Evolutionary conservation across 164 flowering plant species (phyloP), one percentile per base, ranked within the genome.

Genomic region (Tetracentron sinense): DNA sequence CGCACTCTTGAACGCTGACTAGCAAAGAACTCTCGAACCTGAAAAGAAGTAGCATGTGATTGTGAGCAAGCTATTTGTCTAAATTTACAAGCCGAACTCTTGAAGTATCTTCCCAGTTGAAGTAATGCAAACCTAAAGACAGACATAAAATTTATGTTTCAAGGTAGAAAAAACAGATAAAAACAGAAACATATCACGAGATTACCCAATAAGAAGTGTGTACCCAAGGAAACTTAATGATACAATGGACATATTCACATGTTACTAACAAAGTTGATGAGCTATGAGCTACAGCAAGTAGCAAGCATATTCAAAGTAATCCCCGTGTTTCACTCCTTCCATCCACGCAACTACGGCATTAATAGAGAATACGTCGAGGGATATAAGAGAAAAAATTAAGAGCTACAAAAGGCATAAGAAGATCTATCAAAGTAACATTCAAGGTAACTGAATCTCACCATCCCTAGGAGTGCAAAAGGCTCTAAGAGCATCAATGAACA

Each of bases 11-110:
- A 56, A 25, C 90, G 86, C 70, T 92, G 99, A 76, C 83, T 75
- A 44, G 78, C 70, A 77, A 95, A 95, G 72, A 82, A 95, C 14
- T 95, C 97, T 35, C 88, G 83, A 71, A 90, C 96, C 99, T 95
- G 68, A 31, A 65, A 46, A 48, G 7, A 14, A 60, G 48, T 33
- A n/a, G 50, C 55, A 3, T 17, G 26, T 25, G 14, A 58, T 14
- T 17, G 49, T 58, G 3, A 58, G 56, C 30, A 65, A 53, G 26
- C 20, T 29, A 3, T 6, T 60, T 12, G 28, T 60, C 4, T 4
- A 28, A 27, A 10, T n/a, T 60, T 5, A n/a, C n/a, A n/a, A n/a
- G n/a, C n/a, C 12, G 5, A 58, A 42, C 12, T 4, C 27, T 25
- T 28, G 11, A 25, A 42, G 26, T 17, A 11, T 5, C 23, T 1